These are phyloP conservation scores for Phytophthora quininea DNA, from an alignment of 352 stramenopile species.

Conservation along the genomic window DNA sequence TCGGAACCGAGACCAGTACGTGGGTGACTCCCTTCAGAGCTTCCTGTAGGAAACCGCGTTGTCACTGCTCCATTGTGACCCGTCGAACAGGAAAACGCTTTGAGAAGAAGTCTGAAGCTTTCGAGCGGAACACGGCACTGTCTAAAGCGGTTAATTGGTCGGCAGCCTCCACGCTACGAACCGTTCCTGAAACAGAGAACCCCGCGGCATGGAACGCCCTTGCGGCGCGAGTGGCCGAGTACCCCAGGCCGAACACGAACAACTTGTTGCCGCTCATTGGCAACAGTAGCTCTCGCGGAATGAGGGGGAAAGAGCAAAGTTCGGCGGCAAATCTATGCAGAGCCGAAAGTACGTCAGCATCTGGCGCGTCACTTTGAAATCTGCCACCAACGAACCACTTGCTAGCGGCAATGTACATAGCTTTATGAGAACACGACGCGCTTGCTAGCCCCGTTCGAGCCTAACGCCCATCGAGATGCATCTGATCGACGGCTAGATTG, in stretches of 20 bases:
- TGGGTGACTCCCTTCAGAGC: constrained; percentile 72
- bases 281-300: not conserved
- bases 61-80: constrained; percentile 46
- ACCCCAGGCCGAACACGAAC: constrained; percentile 92
- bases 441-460: too few relatives aligned
- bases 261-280: constrained; percentile 44
- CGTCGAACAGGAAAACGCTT: constrained; percentile 88
- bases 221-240: constrained; percentile 77
- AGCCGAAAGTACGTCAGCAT: too few relatives aligned
- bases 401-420: too few relatives aligned
- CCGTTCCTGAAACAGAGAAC: constrained; percentile 76
- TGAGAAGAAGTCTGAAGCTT: constrained; percentile 19
- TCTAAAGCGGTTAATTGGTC: constrained; percentile 43
- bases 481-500: too few relatives aligned
- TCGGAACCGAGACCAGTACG: constrained; percentile 78
- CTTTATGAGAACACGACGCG: too few relatives aligned
- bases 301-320: not conserved
- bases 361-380: too few relatives aligned
- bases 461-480: too few relatives aligned
- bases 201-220: constrained; percentile 64
- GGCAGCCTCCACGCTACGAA: constrained; percentile 60
- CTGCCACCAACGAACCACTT: too few relatives aligned
- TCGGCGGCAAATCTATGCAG: too few relatives aligned
- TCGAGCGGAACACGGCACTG: constrained; percentile 45
- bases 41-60: constrained; percentile 45